Evolutionary conservation across 345 rosid genomes (phyloP).

Genomic region (Zanthoxylum bungeanum): DNA sequence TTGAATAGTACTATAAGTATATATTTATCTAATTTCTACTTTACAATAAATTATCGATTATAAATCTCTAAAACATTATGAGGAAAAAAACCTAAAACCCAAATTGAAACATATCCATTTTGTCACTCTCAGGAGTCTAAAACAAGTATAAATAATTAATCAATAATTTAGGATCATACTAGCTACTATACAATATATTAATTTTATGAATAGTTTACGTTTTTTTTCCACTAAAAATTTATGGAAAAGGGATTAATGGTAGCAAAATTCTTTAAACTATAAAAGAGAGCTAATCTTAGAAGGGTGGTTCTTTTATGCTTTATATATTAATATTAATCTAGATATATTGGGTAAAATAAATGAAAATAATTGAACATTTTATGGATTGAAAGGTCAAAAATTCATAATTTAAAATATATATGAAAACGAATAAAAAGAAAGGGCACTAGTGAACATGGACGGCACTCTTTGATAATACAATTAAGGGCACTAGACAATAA

Average conservation of each 20-base stretch:
- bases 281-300: neutral
- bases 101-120: neutral
- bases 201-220: no score
- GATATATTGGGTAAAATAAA: neutral
- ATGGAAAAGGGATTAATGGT: no score
- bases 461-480: neutral
- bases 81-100: no score
- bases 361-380: neutral
- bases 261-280: neutral
- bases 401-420: neutral
- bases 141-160: no score
- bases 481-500: constrained; percentile 12
- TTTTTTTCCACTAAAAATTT: no score
- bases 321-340: neutral
- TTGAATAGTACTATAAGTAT: no score
- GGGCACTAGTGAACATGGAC: constrained; percentile 5
- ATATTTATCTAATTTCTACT: no score
- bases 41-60: no score
- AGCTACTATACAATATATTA: no score
- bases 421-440: neutral
- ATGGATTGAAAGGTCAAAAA: neutral
- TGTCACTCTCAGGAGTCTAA: neutral
- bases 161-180: no score
- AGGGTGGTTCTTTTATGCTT: neutral
- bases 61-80: no score